phyloP scores from a whole-genome alignment of 176 grass and related monocot genomes.

The Elymus sibiricus region DNA sequence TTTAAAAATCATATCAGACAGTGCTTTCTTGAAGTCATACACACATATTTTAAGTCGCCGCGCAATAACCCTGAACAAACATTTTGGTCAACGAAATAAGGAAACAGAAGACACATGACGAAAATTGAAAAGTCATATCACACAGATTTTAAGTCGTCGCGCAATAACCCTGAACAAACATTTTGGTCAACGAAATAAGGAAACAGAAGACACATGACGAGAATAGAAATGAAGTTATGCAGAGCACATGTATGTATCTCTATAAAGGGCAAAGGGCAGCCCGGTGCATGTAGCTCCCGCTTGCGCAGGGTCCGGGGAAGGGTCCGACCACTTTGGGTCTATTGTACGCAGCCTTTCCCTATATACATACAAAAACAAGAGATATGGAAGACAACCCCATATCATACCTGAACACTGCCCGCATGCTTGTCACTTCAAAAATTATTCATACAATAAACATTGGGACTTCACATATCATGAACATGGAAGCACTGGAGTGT shows the following conservation, averaged over 20 bases:
- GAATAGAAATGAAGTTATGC: background rate
- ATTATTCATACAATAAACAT: background rate
- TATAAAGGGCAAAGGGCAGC: no score
- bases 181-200: background rate
- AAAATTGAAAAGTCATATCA: background rate
- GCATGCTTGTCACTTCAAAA: background rate
- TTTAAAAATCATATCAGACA: background rate
- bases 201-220: background rate
- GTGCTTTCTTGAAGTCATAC: background rate
- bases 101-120: background rate
- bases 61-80: background rate
- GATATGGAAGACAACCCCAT: background rate
- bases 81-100: background rate
- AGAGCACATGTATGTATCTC: background rate
- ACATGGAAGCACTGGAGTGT: background rate
- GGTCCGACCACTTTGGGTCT: no score
- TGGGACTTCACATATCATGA: background rate
- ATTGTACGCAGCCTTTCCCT: no score
- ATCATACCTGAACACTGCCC: slow-evolving; percentile 22
- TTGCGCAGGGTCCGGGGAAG: no score
- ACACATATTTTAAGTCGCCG: background rate
- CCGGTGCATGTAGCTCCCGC: no score
- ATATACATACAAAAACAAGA: slow-evolving; percentile 1
- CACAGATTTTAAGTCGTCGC: background rate
- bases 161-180: background rate